Evolutionary conservation across 106 monocot species (phyloP), one percentile per base, ranked within the genome.

Genomic region (Apostasia ramifera): DNA sequence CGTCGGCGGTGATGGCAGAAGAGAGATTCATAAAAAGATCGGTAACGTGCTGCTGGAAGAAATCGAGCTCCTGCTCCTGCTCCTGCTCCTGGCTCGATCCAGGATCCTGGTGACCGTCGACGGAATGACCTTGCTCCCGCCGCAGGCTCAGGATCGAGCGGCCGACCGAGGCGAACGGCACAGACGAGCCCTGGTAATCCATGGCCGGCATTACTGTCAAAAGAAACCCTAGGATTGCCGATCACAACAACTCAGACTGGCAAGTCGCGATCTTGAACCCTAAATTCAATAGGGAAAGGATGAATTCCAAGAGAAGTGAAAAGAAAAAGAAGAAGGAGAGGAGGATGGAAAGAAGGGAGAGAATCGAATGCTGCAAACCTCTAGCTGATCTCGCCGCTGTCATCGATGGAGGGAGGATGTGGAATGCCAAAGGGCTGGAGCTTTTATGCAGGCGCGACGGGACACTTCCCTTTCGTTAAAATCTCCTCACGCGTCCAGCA

Each of bases 11-110:
- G 53, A 47, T 14, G 57, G 15, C 40, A 54, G 64, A 5, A 15
- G 74, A 14, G 65, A 83, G 78, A 65, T 72, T 58, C 49, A 66
- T 14, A 57, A 88, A 63, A 53, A 76, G 76, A 6, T 76, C 80
- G 45, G 68, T 48, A n/a, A 90, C 83, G 44, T 60, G 83, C 62
- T 66, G 81, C 80, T 95, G 91, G 82, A 95, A 95, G 66, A 73
- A 60, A 0, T 88, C 83, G 53, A 90, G 82, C 67, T 73, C 78
- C 65, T 48, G 72, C 1, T 72, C 74, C 53, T 26, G 82, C 67
- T 73, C 78, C 65, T 48, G 3, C 8, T 65, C 65, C 47, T 38
- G 47, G 55, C 61, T 41, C 14, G 70, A 55, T 43, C 45, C 41
- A 7, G 53, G 38, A 14, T 66, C 70, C 11, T 52, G 38, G 52